A percentile compares a stretch with the other conserved stretches of the same genome.
phyloP scores from a whole-genome alignment of 805 yeast species.

The Tetrapisispora arboricola region DNA sequence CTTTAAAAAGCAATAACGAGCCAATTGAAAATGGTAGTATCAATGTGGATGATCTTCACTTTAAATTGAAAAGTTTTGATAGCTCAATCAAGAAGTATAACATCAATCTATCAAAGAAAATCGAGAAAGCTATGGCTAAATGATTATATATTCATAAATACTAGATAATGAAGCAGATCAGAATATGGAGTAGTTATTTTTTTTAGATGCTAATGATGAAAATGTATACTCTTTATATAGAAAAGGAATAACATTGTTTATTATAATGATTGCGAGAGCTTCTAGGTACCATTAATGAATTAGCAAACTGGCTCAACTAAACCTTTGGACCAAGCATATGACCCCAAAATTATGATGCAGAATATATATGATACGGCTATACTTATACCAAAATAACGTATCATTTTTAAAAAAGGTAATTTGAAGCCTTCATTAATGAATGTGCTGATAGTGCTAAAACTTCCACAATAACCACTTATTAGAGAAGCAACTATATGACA shows the following conservation, averaged over 20 bases:
- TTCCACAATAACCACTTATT: constrained; percentile 60
- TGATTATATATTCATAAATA: background rate
- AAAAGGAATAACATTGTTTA: too few species aligned
- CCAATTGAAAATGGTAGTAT: constrained; percentile 3
- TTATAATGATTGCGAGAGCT: too few species aligned
- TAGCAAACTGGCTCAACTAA: constrained; percentile 13
- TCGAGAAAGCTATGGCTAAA: background rate
- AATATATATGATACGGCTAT: constrained; percentile 38
- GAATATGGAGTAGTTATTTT: too few species aligned
- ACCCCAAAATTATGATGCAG: constrained; percentile 53
- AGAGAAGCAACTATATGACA: constrained; percentile 49
- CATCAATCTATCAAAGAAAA: constrained; percentile 2
- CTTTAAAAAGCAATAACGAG: constrained; percentile 6
- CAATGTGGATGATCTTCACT: background rate
- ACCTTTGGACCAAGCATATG: constrained; percentile 55
- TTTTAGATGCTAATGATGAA: too few species aligned
- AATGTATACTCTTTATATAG: too few species aligned
- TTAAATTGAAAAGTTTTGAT: constrained; percentile 1
- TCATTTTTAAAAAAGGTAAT: constrained; percentile 30
- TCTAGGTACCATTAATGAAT: too few species aligned
- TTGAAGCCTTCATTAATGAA: constrained; percentile 56
- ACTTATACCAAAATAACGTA: constrained; percentile 43
- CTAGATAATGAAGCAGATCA: too few species aligned
- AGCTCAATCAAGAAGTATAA: background rate
- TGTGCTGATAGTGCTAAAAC: constrained; percentile 66